Base-by-base conservation (phyloP, 352 stramenopile species). In the Phytophthora boehmeriae region DNA sequence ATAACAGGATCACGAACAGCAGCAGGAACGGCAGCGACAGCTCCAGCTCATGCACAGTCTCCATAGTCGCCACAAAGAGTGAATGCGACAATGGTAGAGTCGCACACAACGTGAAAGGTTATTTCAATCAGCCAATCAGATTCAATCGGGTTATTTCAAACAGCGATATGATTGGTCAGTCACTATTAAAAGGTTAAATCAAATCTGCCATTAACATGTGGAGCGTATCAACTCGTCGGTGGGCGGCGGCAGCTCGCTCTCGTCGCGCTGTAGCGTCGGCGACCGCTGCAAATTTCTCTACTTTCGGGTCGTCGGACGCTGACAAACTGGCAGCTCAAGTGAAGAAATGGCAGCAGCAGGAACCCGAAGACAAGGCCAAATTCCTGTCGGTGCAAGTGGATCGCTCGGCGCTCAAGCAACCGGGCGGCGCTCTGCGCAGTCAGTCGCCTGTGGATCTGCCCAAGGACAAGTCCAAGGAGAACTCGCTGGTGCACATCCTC, bases 401-500 rank as follows among this genome's bases (percentile, higher is more conserved):
- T 52, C 76, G 84, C 35, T 95, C 86, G 38, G 76, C 64, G n/a
- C 73, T 95, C 44, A 89, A 90, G 66, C 78, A 79, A 39, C 71
- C 84, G 3, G 56, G 75, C 45, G 48, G 36, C 14, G 68, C 59
- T 13, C 48, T 66, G 13, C 47, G 55, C 14, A 56, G 63, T n/a
- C 63, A 75, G 4, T 23, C 58, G 13, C 58, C 70, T 16, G 67
- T 69, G 8, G 61, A 76, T 19, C 52, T 64, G 17, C 56, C 62
- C 9, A 44, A 56, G 23, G 63, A 61, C 46, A 92, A 93, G 66
- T 74, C 68, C 10, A 75, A 80, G 39, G 82, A 91, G 52, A 95
- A 87, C n/a, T 56, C 78, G 17, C 68, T 95, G 14, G 82, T 90
- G 36, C 80, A 90, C 27, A 39, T 92, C 28, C 73, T 98, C 25